Conservation (phyloP, 2,329 filamentous ascomycete genomes). For the Hymenoscyphus occultus region DNA sequence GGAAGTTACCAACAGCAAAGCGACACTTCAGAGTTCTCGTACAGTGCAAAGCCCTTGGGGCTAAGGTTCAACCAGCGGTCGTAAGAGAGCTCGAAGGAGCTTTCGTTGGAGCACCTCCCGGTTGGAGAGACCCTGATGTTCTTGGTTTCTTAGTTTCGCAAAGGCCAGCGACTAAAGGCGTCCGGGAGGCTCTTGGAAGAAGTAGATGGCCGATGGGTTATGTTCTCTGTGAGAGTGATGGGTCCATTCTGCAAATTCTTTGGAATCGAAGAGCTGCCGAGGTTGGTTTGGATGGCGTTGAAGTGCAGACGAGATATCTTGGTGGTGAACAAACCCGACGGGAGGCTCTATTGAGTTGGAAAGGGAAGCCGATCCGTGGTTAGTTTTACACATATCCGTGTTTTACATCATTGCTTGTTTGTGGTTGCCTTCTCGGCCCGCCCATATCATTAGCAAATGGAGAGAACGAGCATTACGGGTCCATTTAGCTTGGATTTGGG, state of each 20-base stretch:
- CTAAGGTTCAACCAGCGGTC: constrained; percentile 52
- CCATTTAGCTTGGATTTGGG: neutral
- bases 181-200: constrained; percentile 66
- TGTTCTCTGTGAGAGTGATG: constrained; percentile 57
- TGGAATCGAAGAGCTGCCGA: constrained; percentile 68
- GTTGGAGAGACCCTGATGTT: constrained; percentile 64
- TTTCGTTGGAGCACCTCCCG: constrained; percentile 67
- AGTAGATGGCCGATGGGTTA: constrained; percentile 72
- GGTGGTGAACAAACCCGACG: constrained; percentile 34
- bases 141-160: constrained; percentile 70
- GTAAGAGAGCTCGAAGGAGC: constrained; percentile 79
- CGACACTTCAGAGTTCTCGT: constrained; percentile 47
- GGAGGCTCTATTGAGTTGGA: constrained; percentile 50
- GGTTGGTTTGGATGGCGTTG: constrained; percentile 59
- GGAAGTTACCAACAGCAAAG: constrained; percentile 53
- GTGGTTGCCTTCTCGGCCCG: constrained; percentile 6
- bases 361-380: constrained; percentile 40
- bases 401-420: constrained; percentile 4
- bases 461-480: neutral
- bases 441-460: neutral
- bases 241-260: constrained; percentile 62
- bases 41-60: constrained; percentile 67
- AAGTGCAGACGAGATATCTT: constrained; percentile 47
- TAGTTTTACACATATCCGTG: neutral
- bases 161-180: constrained; percentile 71